Evolutionary conservation across 208 protist genomes (phyloP).

Genomic region (Leishmania major): DNA sequence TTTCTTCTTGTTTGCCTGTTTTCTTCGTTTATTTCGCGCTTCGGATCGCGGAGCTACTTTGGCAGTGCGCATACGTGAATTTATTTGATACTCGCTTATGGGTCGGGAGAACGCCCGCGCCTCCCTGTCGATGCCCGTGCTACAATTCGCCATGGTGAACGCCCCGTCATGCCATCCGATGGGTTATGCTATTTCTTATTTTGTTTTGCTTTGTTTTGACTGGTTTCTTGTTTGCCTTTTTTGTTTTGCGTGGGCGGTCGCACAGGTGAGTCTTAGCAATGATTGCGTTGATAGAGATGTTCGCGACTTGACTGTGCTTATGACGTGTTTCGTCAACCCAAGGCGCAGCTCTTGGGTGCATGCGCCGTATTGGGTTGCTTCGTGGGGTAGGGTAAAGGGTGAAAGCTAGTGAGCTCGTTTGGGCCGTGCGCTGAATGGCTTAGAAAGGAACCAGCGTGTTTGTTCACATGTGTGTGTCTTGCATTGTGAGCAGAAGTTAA

Average conservation of each 20-base stretch:
- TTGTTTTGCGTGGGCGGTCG: background rate
- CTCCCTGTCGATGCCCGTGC: background rate
- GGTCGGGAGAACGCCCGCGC: background rate
- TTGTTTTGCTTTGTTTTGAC: background rate
- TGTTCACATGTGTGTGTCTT: background rate
- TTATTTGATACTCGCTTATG: too few relatives aligned
- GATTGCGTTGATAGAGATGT: background rate
- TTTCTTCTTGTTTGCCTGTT: background rate
- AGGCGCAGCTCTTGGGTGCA: background rate
- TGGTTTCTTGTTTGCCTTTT: slow-evolving; percentile 3
- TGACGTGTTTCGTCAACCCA: background rate
- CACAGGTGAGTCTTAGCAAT: too few relatives aligned
- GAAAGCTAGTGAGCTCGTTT: too few relatives aligned
- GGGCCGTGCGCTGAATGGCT: too few relatives aligned
- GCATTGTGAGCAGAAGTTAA: background rate
- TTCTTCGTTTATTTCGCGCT: background rate
- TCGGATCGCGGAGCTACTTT: background rate
- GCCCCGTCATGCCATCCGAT: background rate
- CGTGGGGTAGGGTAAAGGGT: background rate
- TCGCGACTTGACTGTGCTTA: background rate
- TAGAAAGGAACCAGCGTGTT: background rate
- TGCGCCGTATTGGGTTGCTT: background rate
- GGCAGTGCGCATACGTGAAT: background rate
- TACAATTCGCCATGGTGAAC: background rate
- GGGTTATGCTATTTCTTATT: too few relatives aligned